phyloP scores from a whole-genome alignment of 2,329 filamentous ascomycete species.

The Talaromyces amestolkiae region DNA sequence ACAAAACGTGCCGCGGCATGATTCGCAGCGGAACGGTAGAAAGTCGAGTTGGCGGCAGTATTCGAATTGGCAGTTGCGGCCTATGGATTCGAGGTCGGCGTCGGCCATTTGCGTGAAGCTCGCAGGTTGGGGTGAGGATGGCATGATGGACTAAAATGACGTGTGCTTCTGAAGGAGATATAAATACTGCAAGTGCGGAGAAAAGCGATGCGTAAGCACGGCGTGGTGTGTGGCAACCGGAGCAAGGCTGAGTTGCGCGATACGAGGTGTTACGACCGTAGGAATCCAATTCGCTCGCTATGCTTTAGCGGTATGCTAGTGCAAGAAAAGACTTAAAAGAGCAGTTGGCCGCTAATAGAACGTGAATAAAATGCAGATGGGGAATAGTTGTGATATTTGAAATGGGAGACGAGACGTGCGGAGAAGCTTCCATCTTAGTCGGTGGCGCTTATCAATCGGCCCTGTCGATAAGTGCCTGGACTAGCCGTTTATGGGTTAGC shows the following conservation, averaged over 20 bases:
- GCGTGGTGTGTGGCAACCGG: not conserved
- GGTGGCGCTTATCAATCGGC: conserved; percentile 18
- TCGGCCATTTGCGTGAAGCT: conserved; percentile 45
- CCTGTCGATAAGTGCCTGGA: conserved; percentile 4
- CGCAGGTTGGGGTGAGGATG: conserved; percentile 10
- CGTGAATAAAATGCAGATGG: not conserved
- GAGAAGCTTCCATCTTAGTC: conserved; percentile 18
- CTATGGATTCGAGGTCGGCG: conserved; percentile 79
- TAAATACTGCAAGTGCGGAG: not conserved
- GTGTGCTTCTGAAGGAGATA: not conserved
- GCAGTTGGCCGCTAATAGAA: not conserved
- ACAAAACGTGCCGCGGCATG: conserved; percentile 80
- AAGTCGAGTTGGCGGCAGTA: conserved; percentile 97
- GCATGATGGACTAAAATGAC: conserved; percentile 17
- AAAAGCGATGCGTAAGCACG: conserved; percentile 2
- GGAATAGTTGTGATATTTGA: not conserved
- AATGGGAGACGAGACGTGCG: conserved; percentile 11
- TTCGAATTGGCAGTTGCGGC: conserved; percentile 83
- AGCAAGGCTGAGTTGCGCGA: conserved; percentile 4
- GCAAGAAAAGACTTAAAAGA: not conserved
- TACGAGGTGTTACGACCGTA: not conserved
- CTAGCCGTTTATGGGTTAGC: not conserved
- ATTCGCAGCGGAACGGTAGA: conserved; percentile 89
- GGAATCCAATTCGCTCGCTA: not conserved
- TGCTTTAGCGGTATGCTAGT: not conserved